Evolutionary conservation across 331 rosid species (phyloP).

Genomic region (Saraca asoca): DNA sequence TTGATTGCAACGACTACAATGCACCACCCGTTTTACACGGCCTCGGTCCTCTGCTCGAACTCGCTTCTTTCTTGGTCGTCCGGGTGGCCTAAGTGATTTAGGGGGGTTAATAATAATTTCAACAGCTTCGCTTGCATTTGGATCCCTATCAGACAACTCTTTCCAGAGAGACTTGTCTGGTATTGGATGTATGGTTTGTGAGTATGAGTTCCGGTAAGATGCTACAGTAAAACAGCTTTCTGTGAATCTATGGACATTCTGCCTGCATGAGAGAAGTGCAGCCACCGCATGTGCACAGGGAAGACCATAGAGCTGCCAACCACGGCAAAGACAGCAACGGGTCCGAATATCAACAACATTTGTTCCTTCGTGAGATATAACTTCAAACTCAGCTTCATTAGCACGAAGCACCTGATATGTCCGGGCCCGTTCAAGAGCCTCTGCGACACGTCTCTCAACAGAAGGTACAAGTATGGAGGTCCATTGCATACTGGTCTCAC

Average conservation of each 20-base stretch:
- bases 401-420: slow-evolving; percentile 90
- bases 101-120: slow-evolving; percentile 71
- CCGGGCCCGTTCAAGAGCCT: slow-evolving; percentile 83
- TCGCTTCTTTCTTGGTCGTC: slow-evolving; percentile 85
- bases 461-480: slow-evolving; percentile 83
- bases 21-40: slow-evolving; percentile 83
- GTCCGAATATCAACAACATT: slow-evolving; percentile 77
- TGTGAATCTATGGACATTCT: slow-evolving; percentile 83
- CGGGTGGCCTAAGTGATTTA: slow-evolving; percentile 80
- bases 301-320: slow-evolving; percentile 89
- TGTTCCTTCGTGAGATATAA: slow-evolving; percentile 83
- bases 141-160: slow-evolving; percentile 65
- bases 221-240: slow-evolving; percentile 91
- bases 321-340: slow-evolving; percentile 83
- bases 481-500: slow-evolving; percentile 96
- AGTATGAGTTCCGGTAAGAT: slow-evolving; percentile 78
- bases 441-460: slow-evolving; percentile 77
- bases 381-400: slow-evolving; percentile 89
- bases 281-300: slow-evolving; percentile 97
- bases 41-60: slow-evolving; percentile 94
- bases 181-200: slow-evolving; percentile 87
- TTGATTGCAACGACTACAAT: slow-evolving; percentile 93
- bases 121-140: slow-evolving; percentile 44
- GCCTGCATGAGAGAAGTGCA: slow-evolving; percentile 85
- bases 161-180: slow-evolving; percentile 86